phyloP scores from a whole-genome alignment of 495 filamentous ascomycete species.

The Oleoguttula mirabilis region DNA sequence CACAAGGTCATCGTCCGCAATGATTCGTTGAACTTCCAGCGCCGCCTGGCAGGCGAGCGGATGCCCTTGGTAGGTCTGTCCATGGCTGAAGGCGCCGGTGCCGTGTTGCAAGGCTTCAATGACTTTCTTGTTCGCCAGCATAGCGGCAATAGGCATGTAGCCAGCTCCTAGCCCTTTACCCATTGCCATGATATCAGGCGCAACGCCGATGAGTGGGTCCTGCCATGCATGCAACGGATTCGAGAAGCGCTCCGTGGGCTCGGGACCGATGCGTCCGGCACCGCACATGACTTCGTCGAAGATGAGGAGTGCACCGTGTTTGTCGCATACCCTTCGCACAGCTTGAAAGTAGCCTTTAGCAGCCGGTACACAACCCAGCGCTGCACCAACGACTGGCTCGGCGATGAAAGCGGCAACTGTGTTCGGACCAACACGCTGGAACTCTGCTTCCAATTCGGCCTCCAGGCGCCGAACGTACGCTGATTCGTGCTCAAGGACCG shows the following conservation, averaged over 20 bases:
- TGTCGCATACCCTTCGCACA: constrained; percentile 32
- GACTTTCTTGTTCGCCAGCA: constrained; percentile 29
- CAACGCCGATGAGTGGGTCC: constrained; percentile 26
- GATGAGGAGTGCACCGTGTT: constrained; percentile 33
- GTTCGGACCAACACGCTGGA: constrained; percentile 55
- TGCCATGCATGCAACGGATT: constrained; percentile 31
- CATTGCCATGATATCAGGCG: constrained; percentile 34
- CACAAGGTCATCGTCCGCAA: constrained; percentile 37
- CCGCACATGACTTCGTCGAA: constrained; percentile 39
- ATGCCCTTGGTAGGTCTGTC: constrained; percentile 50
- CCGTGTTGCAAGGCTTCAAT: constrained; percentile 28
- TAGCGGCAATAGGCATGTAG: constrained; percentile 32
- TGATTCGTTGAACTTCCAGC: constrained; percentile 42
- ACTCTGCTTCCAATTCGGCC: constrained; percentile 61
- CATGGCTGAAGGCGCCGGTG: constrained; percentile 39
- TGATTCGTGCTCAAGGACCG: constrained; percentile 23
- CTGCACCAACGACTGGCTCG: constrained; percentile 55
- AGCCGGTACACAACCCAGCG: constrained; percentile 33
- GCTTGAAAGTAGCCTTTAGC: constrained; percentile 32
- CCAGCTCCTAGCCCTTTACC: constrained; percentile 35
- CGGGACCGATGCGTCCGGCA: constrained; percentile 31
- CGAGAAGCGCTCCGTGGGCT: constrained; percentile 10
- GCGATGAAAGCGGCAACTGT: constrained; percentile 67
- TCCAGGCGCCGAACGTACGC: constrained; percentile 46
- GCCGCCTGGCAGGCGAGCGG: constrained; percentile 45